Percentiles rank a stretch among this genome's conserved stretches.
These are phyloP conservation scores for Isabelozyma rhagii DNA, from an alignment of 805 yeast species.

Conservation along the genomic window DNA sequence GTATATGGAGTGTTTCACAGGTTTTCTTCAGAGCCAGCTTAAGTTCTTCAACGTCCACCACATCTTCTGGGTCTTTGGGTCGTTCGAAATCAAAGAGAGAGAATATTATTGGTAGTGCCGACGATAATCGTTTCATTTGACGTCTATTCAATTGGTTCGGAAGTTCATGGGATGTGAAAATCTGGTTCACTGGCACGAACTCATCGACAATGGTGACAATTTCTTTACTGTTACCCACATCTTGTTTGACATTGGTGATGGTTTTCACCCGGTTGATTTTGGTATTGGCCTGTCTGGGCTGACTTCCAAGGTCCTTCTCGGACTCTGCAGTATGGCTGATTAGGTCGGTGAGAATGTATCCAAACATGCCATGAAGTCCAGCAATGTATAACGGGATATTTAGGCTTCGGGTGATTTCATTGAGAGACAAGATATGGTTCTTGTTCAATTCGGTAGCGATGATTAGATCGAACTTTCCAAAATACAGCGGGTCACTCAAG, in stretches of 20 bases:
- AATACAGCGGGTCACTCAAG: constrained; percentile 30
- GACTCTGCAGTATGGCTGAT: constrained; percentile 56
- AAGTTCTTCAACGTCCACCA: constrained; percentile 17
- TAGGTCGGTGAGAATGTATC: constrained; percentile 78
- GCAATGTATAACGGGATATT: constrained; percentile 66
- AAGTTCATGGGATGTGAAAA: constrained; percentile 33
- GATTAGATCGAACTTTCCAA: constrained; percentile 60
- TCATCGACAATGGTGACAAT: constrained; percentile 34
- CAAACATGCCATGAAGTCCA: constrained; percentile 76
- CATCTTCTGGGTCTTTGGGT: constrained; percentile 17
- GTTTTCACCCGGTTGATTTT: constrained; percentile 45
- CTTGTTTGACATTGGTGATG: constrained; percentile 24
- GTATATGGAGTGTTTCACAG: constrained; percentile 34
- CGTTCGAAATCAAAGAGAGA: constrained; percentile 50
- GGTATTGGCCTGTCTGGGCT: constrained; percentile 40
- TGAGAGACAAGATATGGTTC: constrained; percentile 44
- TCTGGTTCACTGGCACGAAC: constrained; percentile 31
- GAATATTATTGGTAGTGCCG: constrained; percentile 56
- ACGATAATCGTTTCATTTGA: constrained; percentile 49
- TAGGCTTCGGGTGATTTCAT: constrained; percentile 51
- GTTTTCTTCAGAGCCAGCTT: constrained; percentile 13
- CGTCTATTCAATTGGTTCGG: constrained; percentile 41
- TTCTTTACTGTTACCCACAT: constrained; percentile 43
- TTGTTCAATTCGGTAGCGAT: constrained; percentile 66
- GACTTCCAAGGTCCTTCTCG: constrained; percentile 49